These are phyloP conservation scores for Chrysopogon serrulatus DNA, from an alignment of 176 grass and related monocot genomes.

Conservation along the genomic window DNA sequence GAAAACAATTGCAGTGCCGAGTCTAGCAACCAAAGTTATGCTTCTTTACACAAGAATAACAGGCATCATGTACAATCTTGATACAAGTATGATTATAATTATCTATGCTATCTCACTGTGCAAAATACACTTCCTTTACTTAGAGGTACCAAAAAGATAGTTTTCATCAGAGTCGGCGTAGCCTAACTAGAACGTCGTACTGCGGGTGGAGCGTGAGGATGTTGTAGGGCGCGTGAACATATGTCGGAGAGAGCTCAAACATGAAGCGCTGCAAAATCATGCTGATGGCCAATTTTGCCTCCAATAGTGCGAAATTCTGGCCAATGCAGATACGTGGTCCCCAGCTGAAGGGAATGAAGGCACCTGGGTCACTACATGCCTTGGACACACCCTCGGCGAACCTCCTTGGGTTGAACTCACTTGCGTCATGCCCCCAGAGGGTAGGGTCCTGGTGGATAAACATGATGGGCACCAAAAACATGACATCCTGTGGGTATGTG, in stretches of 20 bases:
- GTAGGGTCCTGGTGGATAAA: slow-evolving; percentile 51
- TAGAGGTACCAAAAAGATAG: too few species aligned
- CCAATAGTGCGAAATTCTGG: slow-evolving; percentile 71
- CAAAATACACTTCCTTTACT: too few species aligned
- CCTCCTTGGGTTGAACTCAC: slow-evolving; percentile 65
- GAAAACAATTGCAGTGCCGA: too few species aligned
- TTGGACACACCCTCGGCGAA: slow-evolving; percentile 56
- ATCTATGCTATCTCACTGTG: too few species aligned
- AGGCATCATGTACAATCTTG: too few species aligned
- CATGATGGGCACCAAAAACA: slow-evolving; percentile 39
- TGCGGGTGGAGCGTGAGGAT: slow-evolving; percentile 43
- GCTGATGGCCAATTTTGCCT: slow-evolving; percentile 60
- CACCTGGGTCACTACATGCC: slow-evolving; percentile 43
- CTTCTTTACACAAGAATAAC: too few species aligned
- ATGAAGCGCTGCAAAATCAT: slow-evolving; percentile 67
- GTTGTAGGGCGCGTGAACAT: slow-evolving; percentile 48
- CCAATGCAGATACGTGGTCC: slow-evolving; percentile 62
- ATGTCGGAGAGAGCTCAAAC: slow-evolving; percentile 63
- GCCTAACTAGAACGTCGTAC: too few species aligned
- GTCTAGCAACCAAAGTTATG: too few species aligned
- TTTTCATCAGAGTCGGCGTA: slow-evolving; percentile 49
- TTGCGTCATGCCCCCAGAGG: slow-evolving; percentile 44
- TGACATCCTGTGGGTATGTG: slow-evolving; percentile 38
- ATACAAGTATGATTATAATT: too few species aligned
- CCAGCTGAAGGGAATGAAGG: slow-evolving; percentile 60